phyloP scores from a whole-genome alignment of 2,329 filamentous ascomycete genomes.

The Ceratocystis variospora region DNA sequence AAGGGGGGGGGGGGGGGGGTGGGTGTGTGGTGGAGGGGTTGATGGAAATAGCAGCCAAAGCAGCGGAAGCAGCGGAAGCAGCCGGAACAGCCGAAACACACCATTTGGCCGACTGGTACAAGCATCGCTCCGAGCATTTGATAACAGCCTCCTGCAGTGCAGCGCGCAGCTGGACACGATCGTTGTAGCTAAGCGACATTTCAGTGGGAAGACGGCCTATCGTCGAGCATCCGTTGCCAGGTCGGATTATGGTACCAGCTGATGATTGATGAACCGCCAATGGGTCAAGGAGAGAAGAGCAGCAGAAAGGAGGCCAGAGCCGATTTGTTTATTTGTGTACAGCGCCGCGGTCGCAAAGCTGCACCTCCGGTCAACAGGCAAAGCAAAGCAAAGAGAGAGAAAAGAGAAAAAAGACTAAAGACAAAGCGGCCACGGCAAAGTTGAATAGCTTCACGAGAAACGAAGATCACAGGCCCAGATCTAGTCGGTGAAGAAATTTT shows the following conservation, averaged over 20 bases:
- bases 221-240: background rate
- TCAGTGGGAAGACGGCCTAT: background rate
- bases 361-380: background rate
- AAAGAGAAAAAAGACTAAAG: background rate
- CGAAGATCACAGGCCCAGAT: background rate
- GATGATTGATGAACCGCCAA: background rate
- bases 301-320: background rate
- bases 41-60: constrained; percentile 8
- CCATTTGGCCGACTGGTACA: constrained; percentile 97
- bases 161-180: constrained; percentile 32
- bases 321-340: background rate
- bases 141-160: constrained; percentile 74
- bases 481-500: background rate
- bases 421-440: background rate
- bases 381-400: background rate
- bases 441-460: background rate
- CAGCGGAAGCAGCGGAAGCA: background rate
- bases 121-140: constrained; percentile 83
- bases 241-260: background rate
- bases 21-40: background rate
- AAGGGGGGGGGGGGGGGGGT: no score
- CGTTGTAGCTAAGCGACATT: constrained; percentile 17
- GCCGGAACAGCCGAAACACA: constrained; percentile 28
- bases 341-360: background rate
- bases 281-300: no score